Evolutionary conservation across 2,329 filamentous ascomycete genomes (phyloP).

Genomic region (Polychaeton citri): DNA sequence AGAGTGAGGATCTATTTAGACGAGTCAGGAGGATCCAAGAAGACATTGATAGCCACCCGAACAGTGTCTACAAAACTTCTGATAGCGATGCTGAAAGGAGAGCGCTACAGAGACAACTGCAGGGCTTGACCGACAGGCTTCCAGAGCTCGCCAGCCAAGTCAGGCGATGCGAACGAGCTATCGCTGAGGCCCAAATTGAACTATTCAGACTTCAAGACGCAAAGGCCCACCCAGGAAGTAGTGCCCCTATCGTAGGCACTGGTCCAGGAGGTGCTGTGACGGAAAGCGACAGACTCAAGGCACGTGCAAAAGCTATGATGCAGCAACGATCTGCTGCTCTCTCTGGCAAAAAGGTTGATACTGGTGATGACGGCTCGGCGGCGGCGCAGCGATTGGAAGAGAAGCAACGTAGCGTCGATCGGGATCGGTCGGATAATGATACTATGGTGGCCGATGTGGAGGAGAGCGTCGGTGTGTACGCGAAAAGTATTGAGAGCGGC

Average conservation of each 20-base stretch:
- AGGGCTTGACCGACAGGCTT: conserved; percentile 75
- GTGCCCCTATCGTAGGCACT: conserved; percentile 73
- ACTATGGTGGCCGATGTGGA: conserved; percentile 95
- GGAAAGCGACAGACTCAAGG: conserved; percentile 87
- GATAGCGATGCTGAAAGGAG: conserved; percentile 84
- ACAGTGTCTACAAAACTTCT: conserved; percentile 52
- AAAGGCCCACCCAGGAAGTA: conserved; percentile 75
- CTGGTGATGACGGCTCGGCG: conserved; percentile 56
- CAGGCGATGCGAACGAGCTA: conserved; percentile 77
- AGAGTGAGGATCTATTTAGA: conserved; percentile 87
- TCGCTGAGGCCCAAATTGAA: conserved; percentile 82
- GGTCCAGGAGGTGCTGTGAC: conserved; percentile 83
- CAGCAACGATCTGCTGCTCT: conserved; percentile 89
- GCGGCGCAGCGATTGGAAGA: conserved; percentile 79
- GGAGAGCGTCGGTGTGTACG: conserved; percentile 84
- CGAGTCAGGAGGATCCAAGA: conserved; percentile 85
- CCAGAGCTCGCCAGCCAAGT: conserved; percentile 88
- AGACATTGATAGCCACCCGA: conserved; percentile 85
- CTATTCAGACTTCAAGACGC: conserved; percentile 88
- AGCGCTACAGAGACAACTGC: conserved; percentile 75
- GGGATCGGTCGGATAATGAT: conserved; percentile 87
- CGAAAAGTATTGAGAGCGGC: conserved; percentile 69
- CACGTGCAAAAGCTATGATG: conserved; percentile 95
- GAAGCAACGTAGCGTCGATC: conserved; percentile 66
- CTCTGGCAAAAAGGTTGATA: conserved; percentile 61